Percentiles rank a stretch among this genome's conserved stretches.
phyloP scores from a whole-genome alignment of 2,329 filamentous ascomycete species.

The Hirsutella minnesotensis region DNA sequence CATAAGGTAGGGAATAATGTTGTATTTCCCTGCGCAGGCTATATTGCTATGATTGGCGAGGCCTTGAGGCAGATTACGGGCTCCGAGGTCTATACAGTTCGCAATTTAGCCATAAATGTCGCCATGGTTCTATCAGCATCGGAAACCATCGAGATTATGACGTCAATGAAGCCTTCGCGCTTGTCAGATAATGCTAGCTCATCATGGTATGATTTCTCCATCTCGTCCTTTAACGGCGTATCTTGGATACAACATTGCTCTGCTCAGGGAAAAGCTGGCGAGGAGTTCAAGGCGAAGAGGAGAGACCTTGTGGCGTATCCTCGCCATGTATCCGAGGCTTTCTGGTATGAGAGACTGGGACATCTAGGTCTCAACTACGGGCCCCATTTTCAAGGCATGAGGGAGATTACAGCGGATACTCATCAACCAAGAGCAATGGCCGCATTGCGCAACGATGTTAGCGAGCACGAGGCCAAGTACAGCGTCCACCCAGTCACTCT shows the following conservation, averaged over 20 bases:
- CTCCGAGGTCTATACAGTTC: constrained; percentile 1
- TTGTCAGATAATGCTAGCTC: constrained; percentile 3
- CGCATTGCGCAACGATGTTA: too few species aligned
- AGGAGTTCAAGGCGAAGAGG: neutral
- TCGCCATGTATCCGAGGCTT: neutral
- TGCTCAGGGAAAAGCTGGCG: constrained; percentile 3
- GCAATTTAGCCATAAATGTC: constrained; percentile 4
- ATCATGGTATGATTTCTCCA: constrained; percentile 6
- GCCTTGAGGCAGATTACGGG: constrained; percentile 16
- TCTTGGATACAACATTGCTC: constrained; percentile 5
- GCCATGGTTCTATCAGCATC: constrained; percentile 4
- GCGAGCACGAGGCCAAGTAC: too few species aligned
- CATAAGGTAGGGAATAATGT: constrained; percentile 27
- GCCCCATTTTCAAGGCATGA: constrained; percentile 3
- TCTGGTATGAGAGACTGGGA: neutral
- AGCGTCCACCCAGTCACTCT: too few species aligned
- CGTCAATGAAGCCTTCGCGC: constrained; percentile 2
- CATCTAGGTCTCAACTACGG: constrained; percentile 5
- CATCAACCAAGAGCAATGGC: too few species aligned
- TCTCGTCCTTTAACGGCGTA: constrained; percentile 5
- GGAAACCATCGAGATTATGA: constrained; percentile 6
- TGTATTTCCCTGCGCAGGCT: constrained; percentile 31
- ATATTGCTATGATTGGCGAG: constrained; percentile 29
- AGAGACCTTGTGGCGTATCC: neutral
- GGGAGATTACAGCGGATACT: too few species aligned